Base-by-base conservation (phyloP, 225 moss, liverwort and hornwort genomes). In the Physcomitrellopsis africana region DNA sequence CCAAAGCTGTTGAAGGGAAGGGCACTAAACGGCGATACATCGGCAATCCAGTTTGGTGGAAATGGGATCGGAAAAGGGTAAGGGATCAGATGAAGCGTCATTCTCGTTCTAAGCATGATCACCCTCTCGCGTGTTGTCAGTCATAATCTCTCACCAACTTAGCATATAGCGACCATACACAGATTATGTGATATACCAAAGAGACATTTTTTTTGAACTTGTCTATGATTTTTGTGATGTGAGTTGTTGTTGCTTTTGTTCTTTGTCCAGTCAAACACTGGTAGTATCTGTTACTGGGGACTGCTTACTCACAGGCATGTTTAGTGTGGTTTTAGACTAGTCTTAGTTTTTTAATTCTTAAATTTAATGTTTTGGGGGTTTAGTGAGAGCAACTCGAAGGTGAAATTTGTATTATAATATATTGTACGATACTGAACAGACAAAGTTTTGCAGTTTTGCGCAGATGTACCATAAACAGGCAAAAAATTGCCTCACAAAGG, bases 21-120 rank as follows among this genome's bases (percentile, higher is more conserved):
- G 74, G 76, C 63, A 47, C 81, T 16, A 89, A 81, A 68, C 78
- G 83, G 68, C 83, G 85, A 27, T 83, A 86, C 63, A 80, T 65
- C 17, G 85, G 81, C 37, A 85, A 85, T 9, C 88, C 88, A 20
- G 85, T 89, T 67, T 89, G 88, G 88, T 89, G 88, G 88, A 89
- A 89, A 70, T 89, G 88, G 88, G 88, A 85, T 51, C 85, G 88
- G 24, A 85, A 83, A 55, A 78, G 72, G 70, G 76, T 81, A 29
- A 72, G 83, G 76, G 81, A 73, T 22, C 82, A 81, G 73, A 83
- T 70, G 82, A 88, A 88, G 78, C 88, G 81, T 70, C 78, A 78
- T 59, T 61, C 68, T 68, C 72, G 75, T 73, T 72, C 75, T 72
- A 72, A 80, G 58, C 85, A 85, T 63, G 88, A 78, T 60, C 78